Evolutionary conservation across 331 rosid species (phyloP).

Genomic region (Acacia concinna): DNA sequence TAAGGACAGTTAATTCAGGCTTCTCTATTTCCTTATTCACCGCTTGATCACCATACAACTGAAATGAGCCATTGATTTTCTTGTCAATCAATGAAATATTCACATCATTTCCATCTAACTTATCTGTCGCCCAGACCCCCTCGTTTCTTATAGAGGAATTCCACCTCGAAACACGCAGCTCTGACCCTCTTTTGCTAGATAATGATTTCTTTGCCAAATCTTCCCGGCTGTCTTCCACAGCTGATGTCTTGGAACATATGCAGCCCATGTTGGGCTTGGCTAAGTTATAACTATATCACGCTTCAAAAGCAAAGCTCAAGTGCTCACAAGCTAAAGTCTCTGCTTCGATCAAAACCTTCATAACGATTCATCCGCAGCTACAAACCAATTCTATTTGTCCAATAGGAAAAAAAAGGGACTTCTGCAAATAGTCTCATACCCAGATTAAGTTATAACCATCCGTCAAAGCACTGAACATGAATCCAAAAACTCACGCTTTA

Average conservation of each 20-base stretch:
- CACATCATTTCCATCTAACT: constrained; percentile 43
- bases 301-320: constrained; percentile 37
- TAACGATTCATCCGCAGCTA: constrained; percentile 29
- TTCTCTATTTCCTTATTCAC: constrained; percentile 50
- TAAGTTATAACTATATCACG: constrained; percentile 23
- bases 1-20: constrained; percentile 41
- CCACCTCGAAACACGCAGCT: constrained; percentile 44
- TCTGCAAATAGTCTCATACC: constrained; percentile 17
- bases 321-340: constrained; percentile 33
- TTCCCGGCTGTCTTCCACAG: constrained; percentile 65
- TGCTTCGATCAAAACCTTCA: constrained; percentile 37
- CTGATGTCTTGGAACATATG: constrained; percentile 59
- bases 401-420: constrained; percentile 31
- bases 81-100: constrained; percentile 59
- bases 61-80: constrained; percentile 49
- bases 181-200: constrained; percentile 44
- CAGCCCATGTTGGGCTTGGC: constrained; percentile 67
- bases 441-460: constrained; percentile 6
- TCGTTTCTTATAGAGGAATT: constrained; percentile 57
- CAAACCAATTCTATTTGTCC: constrained; percentile 21
- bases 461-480: constrained; percentile 25
- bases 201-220: constrained; percentile 45
- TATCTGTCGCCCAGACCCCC: constrained; percentile 43
- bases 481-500: constrained; percentile 18
- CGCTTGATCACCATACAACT: constrained; percentile 42